These are phyloP conservation scores for Bruguiera parviflora DNA, from an alignment of 345 rosid genomes.

Conservation along the genomic window DNA sequence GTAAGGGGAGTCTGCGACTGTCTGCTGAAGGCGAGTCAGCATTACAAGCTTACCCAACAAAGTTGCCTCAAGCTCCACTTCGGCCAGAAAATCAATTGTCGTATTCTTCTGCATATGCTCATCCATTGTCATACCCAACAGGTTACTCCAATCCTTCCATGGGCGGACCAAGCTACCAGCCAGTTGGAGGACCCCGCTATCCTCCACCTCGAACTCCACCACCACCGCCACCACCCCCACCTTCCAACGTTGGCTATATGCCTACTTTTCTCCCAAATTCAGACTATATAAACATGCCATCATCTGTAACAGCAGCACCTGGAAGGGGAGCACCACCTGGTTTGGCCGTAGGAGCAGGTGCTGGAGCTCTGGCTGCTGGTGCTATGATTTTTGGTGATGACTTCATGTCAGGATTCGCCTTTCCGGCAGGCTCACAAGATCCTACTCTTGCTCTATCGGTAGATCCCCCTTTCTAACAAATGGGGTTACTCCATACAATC, in stretches of 20 bases:
- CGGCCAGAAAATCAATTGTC: constrained; percentile 27
- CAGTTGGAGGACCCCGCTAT: not conserved
- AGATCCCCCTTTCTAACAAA: not conserved
- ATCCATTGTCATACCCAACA: no score
- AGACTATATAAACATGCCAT: constrained; percentile 22
- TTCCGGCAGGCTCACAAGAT: not conserved
- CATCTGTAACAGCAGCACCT: constrained; percentile 9
- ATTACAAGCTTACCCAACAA: constrained; percentile 17
- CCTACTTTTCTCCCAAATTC: constrained; percentile 23
- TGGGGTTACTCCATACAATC: no score
- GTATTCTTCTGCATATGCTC: constrained; percentile 6
- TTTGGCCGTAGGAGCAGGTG: not conserved
- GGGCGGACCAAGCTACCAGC: not conserved
- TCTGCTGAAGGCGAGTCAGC: constrained; percentile 28
- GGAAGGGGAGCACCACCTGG: no score
- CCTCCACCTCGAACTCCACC: not conserved
- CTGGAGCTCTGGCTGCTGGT: constrained; percentile 2
- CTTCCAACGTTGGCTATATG: constrained; percentile 3
- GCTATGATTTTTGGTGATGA: constrained; percentile 5
- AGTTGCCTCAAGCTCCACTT: constrained; percentile 18
- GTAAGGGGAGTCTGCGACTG: constrained; percentile 12
- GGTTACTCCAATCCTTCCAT: no score
- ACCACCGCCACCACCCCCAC: not conserved
- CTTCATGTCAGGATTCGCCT: not conserved
- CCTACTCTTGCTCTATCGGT: not conserved